Conservation (phyloP, 306 rosid species). For the Gillenia trifoliata region DNA sequence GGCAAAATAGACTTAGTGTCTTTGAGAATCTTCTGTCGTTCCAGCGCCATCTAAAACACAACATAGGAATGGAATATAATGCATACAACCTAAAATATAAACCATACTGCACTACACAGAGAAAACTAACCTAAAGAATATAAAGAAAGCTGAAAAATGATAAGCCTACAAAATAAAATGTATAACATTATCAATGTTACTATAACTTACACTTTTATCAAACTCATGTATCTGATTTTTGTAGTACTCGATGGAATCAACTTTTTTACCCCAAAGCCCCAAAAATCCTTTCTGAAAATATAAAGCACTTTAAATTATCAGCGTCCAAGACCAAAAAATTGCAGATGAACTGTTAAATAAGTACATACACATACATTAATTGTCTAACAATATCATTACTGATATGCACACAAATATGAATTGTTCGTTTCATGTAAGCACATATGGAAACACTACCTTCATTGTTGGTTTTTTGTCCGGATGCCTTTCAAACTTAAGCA, state of each 20-base stretch:
- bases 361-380: not conserved
- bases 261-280: conserved; percentile 60
- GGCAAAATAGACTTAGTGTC: conserved; percentile 76
- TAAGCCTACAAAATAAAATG: not conserved
- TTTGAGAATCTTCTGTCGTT: conserved; percentile 73
- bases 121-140: not conserved
- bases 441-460: conserved; percentile 42
- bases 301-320: conserved; percentile 24
- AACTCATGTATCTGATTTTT: conserved; percentile 53
- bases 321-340: not conserved
- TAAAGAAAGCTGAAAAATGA: not conserved
- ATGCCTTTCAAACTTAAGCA: conserved; percentile 78
- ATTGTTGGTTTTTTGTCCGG: conserved; percentile 64
- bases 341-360: not conserved
- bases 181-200: not conserved
- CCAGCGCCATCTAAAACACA: conserved; percentile 60
- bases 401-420: not conserved
- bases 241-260: conserved; percentile 87
- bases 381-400: not conserved
- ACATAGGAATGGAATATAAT: conserved; percentile 1
- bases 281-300: conserved; percentile 54
- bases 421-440: not conserved
- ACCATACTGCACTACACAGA: not conserved
- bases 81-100: not conserved
- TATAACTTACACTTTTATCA: conserved; percentile 54